Base-by-base conservation (phyloP, 164 flowering plant genomes). In the Liquidambar formosana region DNA sequence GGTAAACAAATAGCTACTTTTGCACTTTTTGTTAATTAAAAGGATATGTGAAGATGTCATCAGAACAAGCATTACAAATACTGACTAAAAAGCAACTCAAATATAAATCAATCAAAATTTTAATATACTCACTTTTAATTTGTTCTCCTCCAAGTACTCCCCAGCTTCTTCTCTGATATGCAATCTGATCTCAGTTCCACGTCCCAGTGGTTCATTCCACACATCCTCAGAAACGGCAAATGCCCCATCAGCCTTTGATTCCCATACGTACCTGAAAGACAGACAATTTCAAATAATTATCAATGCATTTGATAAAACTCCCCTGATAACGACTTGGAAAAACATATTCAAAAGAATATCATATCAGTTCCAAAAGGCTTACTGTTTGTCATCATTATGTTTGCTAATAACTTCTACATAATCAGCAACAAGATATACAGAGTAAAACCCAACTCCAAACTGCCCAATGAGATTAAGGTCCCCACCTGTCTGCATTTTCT, bases 391-490 rank as follows among this genome's bases (percentile, higher is more conserved):
- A 73, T 95, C 97, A 70, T 95, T 95, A 65, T 93, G 93, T 64
- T 95, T 95, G 92, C 97, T 95, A 45, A 93, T 84, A 64, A 95
- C 99, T 83, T 93, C 97, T 41, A 95, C 97, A 67, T 93, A 91
- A 78, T 95, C 97, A 14, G 99, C 96, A 70, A 95, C 99, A 69
- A 95, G 88, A 75, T 95, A 95, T 2, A 90, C 99, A 8, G 99
- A 95, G 80, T 95, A 95, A 78, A 95, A 95, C 51, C 99, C 99
- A 75, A 95, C 99, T 65, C 99, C 99, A 84, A 95, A 95, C 74
- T 95, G 99, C 25, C 99, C 99, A 83, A 95, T 95, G 41, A 95
- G 85, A 73, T 91, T 93, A 28, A 95, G 86, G 75, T 95, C 99
- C 23, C 97, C 99, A 62, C 99, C 84, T 8, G 93, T 78, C 75